Percentiles rank a stretch among this genome's conserved stretches.
Evolutionary conservation across 495 filamentous ascomycete genomes (phyloP).

Genomic region (Sabuloglossum arenarium): DNA sequence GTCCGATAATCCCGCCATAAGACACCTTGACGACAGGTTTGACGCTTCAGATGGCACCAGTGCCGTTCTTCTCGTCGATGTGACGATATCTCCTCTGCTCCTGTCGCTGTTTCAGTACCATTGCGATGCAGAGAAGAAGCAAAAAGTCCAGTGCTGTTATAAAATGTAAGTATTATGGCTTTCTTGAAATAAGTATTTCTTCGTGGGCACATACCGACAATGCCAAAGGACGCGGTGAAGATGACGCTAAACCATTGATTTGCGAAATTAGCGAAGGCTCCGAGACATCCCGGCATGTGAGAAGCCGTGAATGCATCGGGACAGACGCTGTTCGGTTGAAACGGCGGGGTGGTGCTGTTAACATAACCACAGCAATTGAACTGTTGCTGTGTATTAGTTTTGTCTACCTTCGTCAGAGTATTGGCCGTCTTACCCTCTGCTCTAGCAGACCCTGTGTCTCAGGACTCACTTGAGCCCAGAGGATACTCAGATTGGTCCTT

Average conservation of each 20-base stretch:
- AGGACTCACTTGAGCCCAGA: slow-evolving; percentile 32
- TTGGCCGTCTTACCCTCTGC: slow-evolving; percentile 27
- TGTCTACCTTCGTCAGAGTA: not conserved
- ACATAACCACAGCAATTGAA: slow-evolving; percentile 58
- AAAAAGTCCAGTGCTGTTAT: slow-evolving; percentile 31
- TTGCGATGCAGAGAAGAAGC: slow-evolving; percentile 41
- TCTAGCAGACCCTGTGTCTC: slow-evolving; percentile 40
- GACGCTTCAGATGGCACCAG: not conserved
- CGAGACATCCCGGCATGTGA: slow-evolving; percentile 40
- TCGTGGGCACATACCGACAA: slow-evolving; percentile 29
- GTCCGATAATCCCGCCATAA: not conserved
- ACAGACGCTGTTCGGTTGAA: slow-evolving; percentile 38
- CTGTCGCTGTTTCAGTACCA: slow-evolving; percentile 50
- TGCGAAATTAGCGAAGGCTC: slow-evolving; percentile 37
- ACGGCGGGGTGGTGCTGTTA: slow-evolving; percentile 42
- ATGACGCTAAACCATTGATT: slow-evolving; percentile 48
- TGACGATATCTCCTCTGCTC: slow-evolving; percentile 36
- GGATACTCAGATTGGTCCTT: slow-evolving; percentile 27
- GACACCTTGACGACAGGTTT: not conserved
- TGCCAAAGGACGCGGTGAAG: slow-evolving; percentile 56
- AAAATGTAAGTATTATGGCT: not conserved
- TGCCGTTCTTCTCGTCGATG: slow-evolving; percentile 1
- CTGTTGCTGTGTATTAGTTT: slow-evolving; percentile 15
- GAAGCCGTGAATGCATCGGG: slow-evolving; percentile 39
- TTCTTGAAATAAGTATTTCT: not conserved